phyloP scores from a whole-genome alignment of 1,284 basidiomycete species.

The Ustilago tritici region DNA sequence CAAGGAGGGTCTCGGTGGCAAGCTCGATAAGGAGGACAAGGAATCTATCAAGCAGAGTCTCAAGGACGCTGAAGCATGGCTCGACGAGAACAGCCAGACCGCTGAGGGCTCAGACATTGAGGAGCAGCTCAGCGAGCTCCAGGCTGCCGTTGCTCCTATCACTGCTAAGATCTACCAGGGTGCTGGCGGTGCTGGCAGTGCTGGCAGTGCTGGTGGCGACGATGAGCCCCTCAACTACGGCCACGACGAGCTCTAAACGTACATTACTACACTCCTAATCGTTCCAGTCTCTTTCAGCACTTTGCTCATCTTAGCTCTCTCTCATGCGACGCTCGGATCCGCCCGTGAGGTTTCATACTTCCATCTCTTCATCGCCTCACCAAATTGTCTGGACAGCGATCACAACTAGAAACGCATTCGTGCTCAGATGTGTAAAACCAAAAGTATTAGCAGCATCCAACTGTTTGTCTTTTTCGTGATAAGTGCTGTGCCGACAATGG shows the following conservation, averaged over 20 bases:
- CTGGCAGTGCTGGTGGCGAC: slow-evolving; percentile 32
- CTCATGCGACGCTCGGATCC: slow-evolving; percentile 8
- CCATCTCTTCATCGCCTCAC: not conserved
- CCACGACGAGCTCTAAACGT: slow-evolving; percentile 67
- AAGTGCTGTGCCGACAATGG: not conserved
- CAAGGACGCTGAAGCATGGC: slow-evolving; percentile 68
- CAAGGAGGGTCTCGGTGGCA: slow-evolving; percentile 69
- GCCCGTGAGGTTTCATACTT: slow-evolving; percentile 3
- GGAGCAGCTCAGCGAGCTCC: slow-evolving; percentile 68
- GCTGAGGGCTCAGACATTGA: slow-evolving; percentile 69
- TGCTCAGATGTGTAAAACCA: slow-evolving; percentile 9
- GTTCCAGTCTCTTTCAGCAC: not conserved
- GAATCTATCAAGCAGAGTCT: slow-evolving; percentile 66
- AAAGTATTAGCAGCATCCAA: not conserved
- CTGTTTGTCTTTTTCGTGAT: not conserved
- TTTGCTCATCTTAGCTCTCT: not conserved
- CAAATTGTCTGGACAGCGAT: not conserved
- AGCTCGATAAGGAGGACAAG: slow-evolving; percentile 69
- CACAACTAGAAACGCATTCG: not conserved
- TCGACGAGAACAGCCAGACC: slow-evolving; percentile 67
- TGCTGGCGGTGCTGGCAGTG: slow-evolving; percentile 26
- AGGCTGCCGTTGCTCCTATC: slow-evolving; percentile 68
- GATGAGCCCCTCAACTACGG: slow-evolving; percentile 68
- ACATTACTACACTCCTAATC: not conserved
- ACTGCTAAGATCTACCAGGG: slow-evolving; percentile 68